Evolutionary conservation across 2,329 filamentous ascomycete species (phyloP).

Genomic region (Xylariomycetidae sp.): DNA sequence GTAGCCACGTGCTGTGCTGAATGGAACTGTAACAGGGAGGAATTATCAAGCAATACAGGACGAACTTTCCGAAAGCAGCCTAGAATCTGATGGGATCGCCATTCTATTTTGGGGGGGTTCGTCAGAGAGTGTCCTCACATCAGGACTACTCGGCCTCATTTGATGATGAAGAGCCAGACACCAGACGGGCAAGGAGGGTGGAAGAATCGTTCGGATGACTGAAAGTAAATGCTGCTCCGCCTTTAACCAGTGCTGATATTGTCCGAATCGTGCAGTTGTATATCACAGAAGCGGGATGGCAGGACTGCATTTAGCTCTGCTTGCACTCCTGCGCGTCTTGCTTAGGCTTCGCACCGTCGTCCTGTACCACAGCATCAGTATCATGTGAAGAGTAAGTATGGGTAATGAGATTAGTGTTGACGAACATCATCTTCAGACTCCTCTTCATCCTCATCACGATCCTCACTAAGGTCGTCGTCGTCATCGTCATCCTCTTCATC

Average conservation of each 20-base stretch:
- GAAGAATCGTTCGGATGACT: conserved; percentile 8
- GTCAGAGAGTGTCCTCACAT: no score
- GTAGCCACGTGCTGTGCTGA: conserved; percentile 20
- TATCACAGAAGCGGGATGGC: no score
- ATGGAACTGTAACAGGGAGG: conserved; percentile 24
- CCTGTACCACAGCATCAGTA: conserved; percentile 46
- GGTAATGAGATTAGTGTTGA: conserved; percentile 8
- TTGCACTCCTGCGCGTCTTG: conserved; percentile 95
- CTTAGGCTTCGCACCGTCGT: conserved; percentile 85
- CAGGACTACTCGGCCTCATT: no score
- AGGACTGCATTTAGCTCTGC: conserved; percentile 78
- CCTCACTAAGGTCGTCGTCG: conserved; percentile 79
- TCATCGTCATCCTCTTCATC: conserved; percentile 88
- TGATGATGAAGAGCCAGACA: no score
- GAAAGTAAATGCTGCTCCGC: conserved; percentile 8
- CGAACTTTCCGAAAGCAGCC: conserved; percentile 27
- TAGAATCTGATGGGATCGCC: conserved; percentile 25
- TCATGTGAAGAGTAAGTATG: conserved; percentile 6
- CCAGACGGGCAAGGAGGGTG: no score
- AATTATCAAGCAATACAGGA: conserved; percentile 31
- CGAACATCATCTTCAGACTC: conserved; percentile 75
- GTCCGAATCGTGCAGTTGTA: no score
- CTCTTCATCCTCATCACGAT: conserved; percentile 72
- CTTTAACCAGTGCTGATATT: no score
- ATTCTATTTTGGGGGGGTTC: conserved; percentile 30